Evolutionary conservation across 345 rosid genomes (phyloP).

Genomic region (Eutrema japonicum): DNA sequence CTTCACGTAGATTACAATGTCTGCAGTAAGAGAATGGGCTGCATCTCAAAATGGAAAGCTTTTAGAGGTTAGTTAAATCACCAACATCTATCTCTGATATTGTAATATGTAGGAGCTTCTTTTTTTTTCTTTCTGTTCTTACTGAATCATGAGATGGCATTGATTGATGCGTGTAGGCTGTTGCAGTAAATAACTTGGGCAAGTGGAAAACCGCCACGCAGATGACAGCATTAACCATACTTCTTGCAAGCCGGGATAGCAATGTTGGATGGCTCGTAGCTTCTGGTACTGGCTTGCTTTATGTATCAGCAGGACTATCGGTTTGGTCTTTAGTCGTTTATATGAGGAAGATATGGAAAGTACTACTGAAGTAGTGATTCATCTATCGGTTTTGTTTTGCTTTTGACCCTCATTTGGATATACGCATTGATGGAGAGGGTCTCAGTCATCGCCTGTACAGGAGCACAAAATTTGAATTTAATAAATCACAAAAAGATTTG

Average conservation of each 20-base stretch:
- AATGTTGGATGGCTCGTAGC: constrained; percentile 69
- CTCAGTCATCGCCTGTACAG: constrained; percentile 13
- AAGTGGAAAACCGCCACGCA: constrained; percentile 99
- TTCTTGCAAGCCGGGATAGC: constrained; percentile 82
- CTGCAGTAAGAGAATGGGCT: constrained; percentile 99
- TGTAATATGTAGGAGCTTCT: not conserved
- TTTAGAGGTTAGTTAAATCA: constrained; percentile 63
- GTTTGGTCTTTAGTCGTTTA: constrained; percentile 86
- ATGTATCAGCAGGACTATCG: constrained; percentile 90
- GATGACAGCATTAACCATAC: constrained; percentile 92
- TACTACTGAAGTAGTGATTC: constrained; percentile 62
- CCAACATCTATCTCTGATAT: constrained; percentile 14
- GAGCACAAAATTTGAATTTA: constrained; percentile 4
- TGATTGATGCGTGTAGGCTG: constrained; percentile 62
- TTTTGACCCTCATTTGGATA: constrained; percentile 18
- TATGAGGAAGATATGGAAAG: constrained; percentile 80
- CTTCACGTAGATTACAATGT: constrained; percentile 85
- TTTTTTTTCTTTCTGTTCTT: not conserved
- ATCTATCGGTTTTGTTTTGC: constrained; percentile 35
- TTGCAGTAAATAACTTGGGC: constrained; percentile 95
- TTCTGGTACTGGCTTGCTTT: constrained; percentile 83
- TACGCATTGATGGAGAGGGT: not conserved
- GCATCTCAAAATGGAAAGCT: constrained; percentile 90
- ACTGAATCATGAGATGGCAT: constrained; percentile 3
- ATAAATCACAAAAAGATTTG: too few species aligned